Percentiles rank a stretch among this genome's conserved stretches.
Evolutionary conservation across 116 monocot genomes (phyloP).

Genomic region (Papilionanthe hybrid): DNA sequence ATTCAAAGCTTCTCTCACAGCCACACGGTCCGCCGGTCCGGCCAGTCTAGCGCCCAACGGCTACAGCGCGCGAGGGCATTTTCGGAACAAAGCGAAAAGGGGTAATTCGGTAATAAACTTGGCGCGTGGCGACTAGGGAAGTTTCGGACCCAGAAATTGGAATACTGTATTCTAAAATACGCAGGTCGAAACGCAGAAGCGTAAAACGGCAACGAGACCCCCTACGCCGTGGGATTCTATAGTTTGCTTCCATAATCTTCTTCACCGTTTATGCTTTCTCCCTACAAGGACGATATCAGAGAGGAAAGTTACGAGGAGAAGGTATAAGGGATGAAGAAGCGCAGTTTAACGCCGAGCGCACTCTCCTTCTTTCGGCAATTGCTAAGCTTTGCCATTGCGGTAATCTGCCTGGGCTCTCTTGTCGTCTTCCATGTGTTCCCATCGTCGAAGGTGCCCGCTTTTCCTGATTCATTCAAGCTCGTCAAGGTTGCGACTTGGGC

Average conservation of each 20-base stretch:
- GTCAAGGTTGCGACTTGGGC: slow-evolving; percentile 24
- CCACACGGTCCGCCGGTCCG: background rate
- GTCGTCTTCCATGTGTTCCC: slow-evolving; percentile 43
- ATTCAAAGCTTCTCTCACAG: background rate
- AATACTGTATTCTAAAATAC: background rate
- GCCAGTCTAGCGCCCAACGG: too few species aligned
- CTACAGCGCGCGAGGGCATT: background rate
- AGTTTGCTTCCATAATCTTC: background rate
- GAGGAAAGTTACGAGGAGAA: background rate
- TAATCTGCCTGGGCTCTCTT: slow-evolving; percentile 36
- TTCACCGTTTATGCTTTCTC: background rate
- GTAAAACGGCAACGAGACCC: background rate
- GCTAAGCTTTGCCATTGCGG: slow-evolving; percentile 49
- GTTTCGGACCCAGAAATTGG: background rate
- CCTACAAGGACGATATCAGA: background rate
- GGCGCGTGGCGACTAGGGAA: too few species aligned
- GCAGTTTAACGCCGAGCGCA: slow-evolving; percentile 26
- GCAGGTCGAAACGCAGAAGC: background rate
- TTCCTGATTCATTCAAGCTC: slow-evolving; percentile 24
- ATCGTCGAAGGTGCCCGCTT: slow-evolving; percentile 4
- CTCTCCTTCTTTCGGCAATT: slow-evolving; percentile 36
- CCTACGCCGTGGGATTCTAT: background rate
- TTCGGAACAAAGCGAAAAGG: background rate
- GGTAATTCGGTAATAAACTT: background rate
- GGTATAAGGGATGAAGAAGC: slow-evolving; percentile 30